These are phyloP conservation scores for Raphanus raphanistrum DNA, from an alignment of 345 rosid species.

Conservation along the genomic window DNA sequence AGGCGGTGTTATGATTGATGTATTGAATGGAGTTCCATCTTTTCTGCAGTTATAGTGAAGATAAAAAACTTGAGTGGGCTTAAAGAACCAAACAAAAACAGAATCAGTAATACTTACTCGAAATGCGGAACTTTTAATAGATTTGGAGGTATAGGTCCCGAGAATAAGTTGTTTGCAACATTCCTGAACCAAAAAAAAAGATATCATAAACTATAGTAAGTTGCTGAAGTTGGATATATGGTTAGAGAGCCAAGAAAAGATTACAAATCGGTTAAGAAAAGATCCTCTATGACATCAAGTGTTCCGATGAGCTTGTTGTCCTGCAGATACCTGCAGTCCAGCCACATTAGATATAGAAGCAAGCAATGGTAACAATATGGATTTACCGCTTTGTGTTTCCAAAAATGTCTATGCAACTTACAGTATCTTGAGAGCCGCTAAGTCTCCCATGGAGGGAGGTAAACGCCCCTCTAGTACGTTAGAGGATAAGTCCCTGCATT, in stretches of 20 bases:
- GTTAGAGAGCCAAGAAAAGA: conserved; percentile 13
- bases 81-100: neutral
- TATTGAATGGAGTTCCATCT: conserved; percentile 93
- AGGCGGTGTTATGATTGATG: conserved; percentile 69
- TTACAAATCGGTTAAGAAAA: conserved; percentile 75
- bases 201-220: conserved; percentile 27
- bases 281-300: conserved; percentile 75
- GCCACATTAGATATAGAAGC: conserved; percentile 23
- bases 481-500: conserved; percentile 71
- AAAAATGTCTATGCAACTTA: conserved; percentile 41
- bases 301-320: conserved; percentile 71
- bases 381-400: neutral
- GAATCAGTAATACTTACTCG: conserved; percentile 46
- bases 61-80: conserved; percentile 4
- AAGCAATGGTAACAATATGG: conserved; percentile 14
- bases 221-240: conserved; percentile 15
- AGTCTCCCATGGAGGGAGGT: conserved; percentile 73
- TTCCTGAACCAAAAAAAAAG: conserved; percentile 49
- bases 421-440: conserved; percentile 69
- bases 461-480: conserved; percentile 69
- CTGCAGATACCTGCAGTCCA: conserved; percentile 71
- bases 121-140: conserved; percentile 65
- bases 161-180: conserved; percentile 79
- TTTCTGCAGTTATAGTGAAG: conserved; percentile 50
- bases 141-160: conserved; percentile 81